Base-by-base conservation (phyloP, 2,329 filamentous ascomycete genomes). In the Fusarium tanahbumbuense region DNA sequence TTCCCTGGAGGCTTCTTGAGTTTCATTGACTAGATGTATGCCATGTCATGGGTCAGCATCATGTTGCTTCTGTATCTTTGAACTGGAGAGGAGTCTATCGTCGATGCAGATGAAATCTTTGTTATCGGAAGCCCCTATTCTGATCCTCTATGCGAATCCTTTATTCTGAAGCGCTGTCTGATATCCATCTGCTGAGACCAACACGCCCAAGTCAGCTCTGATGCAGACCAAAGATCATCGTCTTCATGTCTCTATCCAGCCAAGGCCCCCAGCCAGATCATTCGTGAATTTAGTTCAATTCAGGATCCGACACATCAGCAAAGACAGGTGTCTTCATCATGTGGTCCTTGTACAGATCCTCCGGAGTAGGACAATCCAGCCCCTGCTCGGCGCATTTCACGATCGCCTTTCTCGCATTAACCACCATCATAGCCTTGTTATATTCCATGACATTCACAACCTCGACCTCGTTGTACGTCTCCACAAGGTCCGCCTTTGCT, bases 401-500 rank as follows among this genome's bases (percentile, higher is more conserved):
- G 10, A 47, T 22, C 7, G 4, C 3, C 3, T n/a, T 16, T 1
- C 41, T 15, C 13, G 6, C 16, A 20, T 15, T 8, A 9, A 27
- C 22, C 28, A 47, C 3, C 2, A 6, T 5, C 2, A 46, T 5
- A 1, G 16, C 41, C 8, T 6, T 6, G 5, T 60, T 62, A 2
- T 28, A 37, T 5, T 28, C 23, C 15, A 15, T 13, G 5, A 37
- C 4, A 16, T 18, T 8, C 16, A 5, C 11, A 8, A 3, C 8
- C 42, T 62, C 61, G 3, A 28, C 6, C 2, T 6, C 3, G 4
- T 64, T 64, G 59, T 57, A 50, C n/a, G 23, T 23, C 8, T 30
- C 6, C 1, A 30, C n/a, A 3, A 64, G 15, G 7, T 50, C 25
- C 16, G 12, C 5, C 32, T 64, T 64, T 3, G 23, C 8, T 1